Conservation (phyloP, 2,329 filamentous ascomycete genomes). For the Fusarium pilosicola region DNA sequence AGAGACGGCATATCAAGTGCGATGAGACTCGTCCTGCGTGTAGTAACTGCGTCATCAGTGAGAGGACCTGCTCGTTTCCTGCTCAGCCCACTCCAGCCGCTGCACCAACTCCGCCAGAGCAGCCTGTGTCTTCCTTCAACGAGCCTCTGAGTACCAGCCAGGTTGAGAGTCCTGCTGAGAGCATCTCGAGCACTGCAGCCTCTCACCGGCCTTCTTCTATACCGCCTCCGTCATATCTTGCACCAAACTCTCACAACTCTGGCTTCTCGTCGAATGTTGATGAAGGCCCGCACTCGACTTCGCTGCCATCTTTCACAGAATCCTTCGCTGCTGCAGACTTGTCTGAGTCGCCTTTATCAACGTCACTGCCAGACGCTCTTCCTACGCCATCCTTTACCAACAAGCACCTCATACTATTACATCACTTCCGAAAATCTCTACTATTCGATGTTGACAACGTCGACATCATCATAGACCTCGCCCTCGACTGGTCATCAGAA, state of each 20-base stretch:
- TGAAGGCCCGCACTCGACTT: slow-evolving; percentile 26
- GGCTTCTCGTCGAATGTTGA: background rate
- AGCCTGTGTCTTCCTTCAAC: background rate
- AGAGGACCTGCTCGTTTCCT: slow-evolving; percentile 51
- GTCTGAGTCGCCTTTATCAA: slow-evolving; percentile 25
- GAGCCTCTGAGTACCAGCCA: slow-evolving; percentile 17
- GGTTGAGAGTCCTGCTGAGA: slow-evolving; percentile 38
- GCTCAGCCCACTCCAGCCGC: slow-evolving; percentile 3
- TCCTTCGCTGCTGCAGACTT: slow-evolving; percentile 17
- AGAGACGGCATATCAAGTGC: slow-evolving; percentile 55
- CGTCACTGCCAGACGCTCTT: slow-evolving; percentile 11
- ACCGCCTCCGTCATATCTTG: slow-evolving; percentile 29
- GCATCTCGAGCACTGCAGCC: slow-evolving; percentile 26
- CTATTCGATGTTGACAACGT: slow-evolving; percentile 36
- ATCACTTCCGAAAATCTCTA: slow-evolving; percentile 48
- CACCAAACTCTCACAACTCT: background rate
- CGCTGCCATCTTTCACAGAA: slow-evolving; percentile 38
- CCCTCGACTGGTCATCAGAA: slow-evolving; percentile 46
- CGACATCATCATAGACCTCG: slow-evolving; percentile 45
- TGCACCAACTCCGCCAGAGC: slow-evolving; percentile 16
- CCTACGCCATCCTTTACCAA: slow-evolving; percentile 47
- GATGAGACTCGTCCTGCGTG: slow-evolving; percentile 55
- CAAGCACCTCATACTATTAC: slow-evolving; percentile 53
- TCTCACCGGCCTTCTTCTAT: slow-evolving; percentile 15
- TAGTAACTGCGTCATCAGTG: slow-evolving; percentile 52